Base-by-base conservation (phyloP, 352 stramenopile genomes). In the Globisporangium orthogonon region DNA sequence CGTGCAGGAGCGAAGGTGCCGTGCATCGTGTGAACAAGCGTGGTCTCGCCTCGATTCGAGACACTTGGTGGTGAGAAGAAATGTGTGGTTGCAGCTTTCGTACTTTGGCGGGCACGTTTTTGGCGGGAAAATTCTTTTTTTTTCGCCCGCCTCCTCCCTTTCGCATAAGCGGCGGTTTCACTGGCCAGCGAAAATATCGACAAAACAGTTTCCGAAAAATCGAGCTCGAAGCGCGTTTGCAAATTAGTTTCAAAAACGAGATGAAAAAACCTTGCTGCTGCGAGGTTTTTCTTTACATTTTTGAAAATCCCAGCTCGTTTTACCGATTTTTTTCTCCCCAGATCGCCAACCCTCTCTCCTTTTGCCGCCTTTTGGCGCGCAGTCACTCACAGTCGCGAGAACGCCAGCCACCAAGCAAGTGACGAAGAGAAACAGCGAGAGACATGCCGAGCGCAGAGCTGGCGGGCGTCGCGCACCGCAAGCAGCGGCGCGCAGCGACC, bases 401-500 rank as follows among this genome's bases (percentile, higher is more conserved):
- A 43, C 37, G 37, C 37, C 37, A 43, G 37, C 37, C 37, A 43
- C 37, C 37, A 17, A 43, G 37, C 11, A 43, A 43, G 37, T 14
- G 43, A 23, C 43, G 5, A 39, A 48, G 11, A 28, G 6, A 57
- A 1, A 35, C 11, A 52, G 52, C 17, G n/a, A 50, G 45, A 41
- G 49, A 51, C 4, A 58, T 61, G 54, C 46, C 56, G 54, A 45
- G 45, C 53, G 37, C 44, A 49, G 50, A 55, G 55, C 45, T 50
- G 14, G 17, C 61, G 39, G 46, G 39, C 54, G 53, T 37, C 23
- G n/a, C 50, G 28, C 56, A 39, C 6, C 51, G 50, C 62, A 68
- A 65, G 61, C 61, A 65, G 53, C 54, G 66, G 46, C 74, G 74
- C 31, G 69, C 65, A 47, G 76, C 73, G 4, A 67, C 64, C 52